phyloP scores from a whole-genome alignment of 768 basidiomycete species.

The Trichaptum fuscoviolaceum region DNA sequence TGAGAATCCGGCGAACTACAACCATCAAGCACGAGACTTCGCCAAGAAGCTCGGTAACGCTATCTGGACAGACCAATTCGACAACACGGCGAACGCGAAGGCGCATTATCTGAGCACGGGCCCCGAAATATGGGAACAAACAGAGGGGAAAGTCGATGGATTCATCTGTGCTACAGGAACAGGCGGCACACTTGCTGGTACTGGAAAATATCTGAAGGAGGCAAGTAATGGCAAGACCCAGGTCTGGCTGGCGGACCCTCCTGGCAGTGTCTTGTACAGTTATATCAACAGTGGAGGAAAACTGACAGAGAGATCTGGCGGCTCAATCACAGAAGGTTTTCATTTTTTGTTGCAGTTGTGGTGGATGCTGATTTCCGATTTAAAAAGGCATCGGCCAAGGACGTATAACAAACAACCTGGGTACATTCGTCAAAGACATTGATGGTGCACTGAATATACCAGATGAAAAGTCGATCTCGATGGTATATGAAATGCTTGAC shows the following conservation, averaged over 20 bases:
- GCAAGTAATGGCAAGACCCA: conserved; percentile 73
- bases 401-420: conserved; percentile 87
- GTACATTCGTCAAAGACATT: conserved; percentile 70
- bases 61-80: conserved; percentile 98
- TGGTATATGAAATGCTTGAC: conserved; percentile 91
- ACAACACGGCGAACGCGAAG: conserved; percentile 87
- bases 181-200: conserved; percentile 91
- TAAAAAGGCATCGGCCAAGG: conserved; percentile 90
- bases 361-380: conserved; percentile 3
- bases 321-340: conserved; percentile 87
- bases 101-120: conserved; percentile 90
- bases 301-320: conserved; percentile 70
- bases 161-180: conserved; percentile 96
- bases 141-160: conserved; percentile 70
- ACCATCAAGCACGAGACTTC: conserved; percentile 92
- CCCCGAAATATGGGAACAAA: conserved; percentile 96
- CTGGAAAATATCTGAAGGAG: conserved; percentile 80
- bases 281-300: conserved; percentile 78
- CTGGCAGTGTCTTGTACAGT: conserved; percentile 86
- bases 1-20: conserved; percentile 94
- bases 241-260: conserved; percentile 94
- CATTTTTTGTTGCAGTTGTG: conserved; percentile 4
- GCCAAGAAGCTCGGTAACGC: conserved; percentile 72
- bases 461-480: conserved; percentile 85
- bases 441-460: conserved; percentile 82